These are phyloP conservation scores for Globisporangium echinulatum DNA, from an alignment of 352 stramenopile genomes.

Conservation along the genomic window DNA sequence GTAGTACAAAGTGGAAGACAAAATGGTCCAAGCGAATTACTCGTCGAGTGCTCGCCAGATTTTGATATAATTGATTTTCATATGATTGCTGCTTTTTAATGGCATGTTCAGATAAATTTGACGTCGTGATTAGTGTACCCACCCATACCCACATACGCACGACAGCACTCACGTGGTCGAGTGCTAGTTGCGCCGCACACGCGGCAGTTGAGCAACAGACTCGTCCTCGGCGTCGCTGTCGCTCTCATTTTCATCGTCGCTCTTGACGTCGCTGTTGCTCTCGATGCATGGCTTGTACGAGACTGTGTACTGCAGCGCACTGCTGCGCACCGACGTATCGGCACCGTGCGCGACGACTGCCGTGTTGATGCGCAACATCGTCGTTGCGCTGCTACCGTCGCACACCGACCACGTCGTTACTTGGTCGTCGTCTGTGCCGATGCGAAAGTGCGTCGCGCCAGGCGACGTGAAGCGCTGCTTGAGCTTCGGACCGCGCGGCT, in stretches of 20 bases:
- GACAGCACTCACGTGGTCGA: no score
- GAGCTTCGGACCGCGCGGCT: conserved; percentile 5
- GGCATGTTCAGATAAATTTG: no score
- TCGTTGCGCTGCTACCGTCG: conserved; percentile 2
- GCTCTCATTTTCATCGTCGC: background rate
- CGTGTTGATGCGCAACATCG: conserved; percentile 21
- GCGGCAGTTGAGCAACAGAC: background rate
- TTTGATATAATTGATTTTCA: no score
- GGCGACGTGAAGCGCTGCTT: conserved; percentile 14
- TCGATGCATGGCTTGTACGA: conserved; percentile 8
- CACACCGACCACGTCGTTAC: conserved; percentile 24
- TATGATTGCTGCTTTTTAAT: no score
- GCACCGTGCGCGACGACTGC: conserved; percentile 19
- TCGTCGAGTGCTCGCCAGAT: no score
- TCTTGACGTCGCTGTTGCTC: background rate
- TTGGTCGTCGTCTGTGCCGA: background rate
- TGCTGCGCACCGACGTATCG: conserved; percentile 7
- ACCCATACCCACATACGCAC: background rate
- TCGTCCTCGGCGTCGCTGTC: background rate
- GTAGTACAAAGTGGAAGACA: no score
- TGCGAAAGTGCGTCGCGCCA: conserved; percentile 11
- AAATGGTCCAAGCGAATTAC: no score
- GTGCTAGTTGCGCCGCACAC: background rate
- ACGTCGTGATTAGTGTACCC: background rate
- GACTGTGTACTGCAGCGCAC: conserved; percentile 4